phyloP scores from a whole-genome alignment of 2,329 filamentous ascomycete species.

The Ustulina deusta region DNA sequence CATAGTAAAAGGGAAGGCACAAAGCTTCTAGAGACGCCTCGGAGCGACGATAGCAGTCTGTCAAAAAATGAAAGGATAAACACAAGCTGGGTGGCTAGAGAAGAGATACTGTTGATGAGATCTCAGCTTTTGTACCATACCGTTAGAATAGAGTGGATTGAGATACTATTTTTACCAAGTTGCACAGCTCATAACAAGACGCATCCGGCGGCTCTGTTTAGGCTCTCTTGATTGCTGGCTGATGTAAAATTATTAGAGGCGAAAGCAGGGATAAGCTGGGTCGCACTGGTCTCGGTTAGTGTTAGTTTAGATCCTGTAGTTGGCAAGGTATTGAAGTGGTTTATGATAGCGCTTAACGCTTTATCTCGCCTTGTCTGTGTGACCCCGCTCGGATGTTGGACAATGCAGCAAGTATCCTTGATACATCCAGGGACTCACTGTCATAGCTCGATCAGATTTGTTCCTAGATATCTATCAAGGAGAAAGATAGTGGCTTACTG shows the following conservation, averaged over 20 bases:
- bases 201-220: background rate
- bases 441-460: slow-evolving; percentile 8
- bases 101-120: background rate
- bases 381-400: slow-evolving; percentile 11
- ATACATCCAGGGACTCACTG: background rate
- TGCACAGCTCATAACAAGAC: background rate
- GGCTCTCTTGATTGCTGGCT: background rate
- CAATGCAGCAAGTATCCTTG: background rate
- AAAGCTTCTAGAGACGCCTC: no score
- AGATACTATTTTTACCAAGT: background rate
- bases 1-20: background rate
- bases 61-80: background rate
- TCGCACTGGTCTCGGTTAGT: background rate
- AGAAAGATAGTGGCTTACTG: background rate
- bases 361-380: background rate
- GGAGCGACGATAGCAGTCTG: background rate
- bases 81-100: background rate
- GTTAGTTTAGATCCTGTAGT: background rate
- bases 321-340: background rate
- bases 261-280: background rate
- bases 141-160: background rate
- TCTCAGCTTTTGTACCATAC: background rate
- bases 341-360: background rate
- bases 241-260: background rate
- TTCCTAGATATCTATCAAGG: slow-evolving; percentile 5